These are phyloP conservation scores for Theobroma cacao DNA, from an alignment of 345 rosid species.

Conservation along the genomic window DNA sequence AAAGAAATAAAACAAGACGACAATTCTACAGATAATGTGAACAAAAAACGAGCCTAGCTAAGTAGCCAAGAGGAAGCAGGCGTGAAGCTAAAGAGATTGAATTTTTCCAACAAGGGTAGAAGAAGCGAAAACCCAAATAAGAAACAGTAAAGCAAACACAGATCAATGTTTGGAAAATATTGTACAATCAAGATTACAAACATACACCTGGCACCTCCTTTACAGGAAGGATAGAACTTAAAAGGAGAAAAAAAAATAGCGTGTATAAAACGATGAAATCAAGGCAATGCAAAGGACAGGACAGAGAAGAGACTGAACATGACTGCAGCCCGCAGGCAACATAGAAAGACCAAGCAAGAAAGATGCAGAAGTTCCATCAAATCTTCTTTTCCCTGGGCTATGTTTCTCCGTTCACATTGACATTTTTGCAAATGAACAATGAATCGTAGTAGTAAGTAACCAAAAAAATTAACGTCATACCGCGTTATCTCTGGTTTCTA, in stretches of 20 bases:
- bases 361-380: no score
- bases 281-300: constrained; percentile 21
- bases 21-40: no score
- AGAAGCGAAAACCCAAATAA: neutral
- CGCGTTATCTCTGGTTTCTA: no score
- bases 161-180: neutral
- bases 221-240: neutral
- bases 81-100: constrained; percentile 2
- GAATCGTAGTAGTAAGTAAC: no score
- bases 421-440: neutral
- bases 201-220: neutral
- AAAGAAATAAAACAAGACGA: no score
- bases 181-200: neutral
- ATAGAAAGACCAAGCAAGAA: neutral
- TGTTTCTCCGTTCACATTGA: neutral
- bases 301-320: constrained; percentile 4
- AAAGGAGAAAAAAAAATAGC: neutral
- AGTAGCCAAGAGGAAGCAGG: neutral
- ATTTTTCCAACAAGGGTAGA: neutral
- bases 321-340: neutral
- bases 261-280: constrained; percentile 11
- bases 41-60: neutral
- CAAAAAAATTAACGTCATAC: no score
- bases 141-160: neutral
- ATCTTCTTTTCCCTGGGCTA: neutral